These are phyloP conservation scores for Kockiozyma suomiensis DNA, from an alignment of 805 yeast species.

Conservation along the genomic window DNA sequence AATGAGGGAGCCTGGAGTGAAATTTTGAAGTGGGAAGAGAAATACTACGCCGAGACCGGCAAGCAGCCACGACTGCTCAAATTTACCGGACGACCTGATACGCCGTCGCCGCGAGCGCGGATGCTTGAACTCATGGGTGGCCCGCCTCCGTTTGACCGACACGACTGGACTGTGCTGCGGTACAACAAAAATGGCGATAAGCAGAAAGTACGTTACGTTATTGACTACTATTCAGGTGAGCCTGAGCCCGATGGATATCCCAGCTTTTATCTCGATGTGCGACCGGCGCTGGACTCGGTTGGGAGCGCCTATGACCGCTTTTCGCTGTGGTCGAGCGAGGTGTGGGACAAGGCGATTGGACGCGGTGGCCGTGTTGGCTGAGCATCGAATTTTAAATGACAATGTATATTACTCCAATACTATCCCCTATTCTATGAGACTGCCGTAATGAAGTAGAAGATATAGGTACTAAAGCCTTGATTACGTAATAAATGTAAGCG, in stretches of 20 bases:
- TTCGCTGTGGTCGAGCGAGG: constrained; percentile 64
- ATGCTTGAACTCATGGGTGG: constrained; percentile 65
- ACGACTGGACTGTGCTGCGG: constrained; percentile 96
- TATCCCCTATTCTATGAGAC: background rate
- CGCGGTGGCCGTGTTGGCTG: constrained; percentile 25
- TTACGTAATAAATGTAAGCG: background rate
- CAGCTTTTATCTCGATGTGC: constrained; percentile 85
- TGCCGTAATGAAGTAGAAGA: background rate
- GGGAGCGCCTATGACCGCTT: constrained; percentile 69
- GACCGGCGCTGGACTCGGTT: constrained; percentile 85
- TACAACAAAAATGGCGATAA: constrained; percentile 43
- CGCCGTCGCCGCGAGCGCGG: constrained; percentile 82
- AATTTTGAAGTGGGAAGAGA: constrained; percentile 86
- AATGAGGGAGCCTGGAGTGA: constrained; percentile 99
- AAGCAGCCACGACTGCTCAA: constrained; percentile 74
- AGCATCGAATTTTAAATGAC: background rate
- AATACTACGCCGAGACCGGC: constrained; percentile 58
- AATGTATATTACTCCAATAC: background rate
- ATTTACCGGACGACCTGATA: constrained; percentile 91
- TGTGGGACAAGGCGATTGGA: constrained; percentile 76
- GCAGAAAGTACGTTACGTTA: constrained; percentile 79
- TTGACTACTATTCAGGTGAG: constrained; percentile 95
- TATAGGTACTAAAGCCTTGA: background rate
- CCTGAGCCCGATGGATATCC: constrained; percentile 87
- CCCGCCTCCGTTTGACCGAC: constrained; percentile 95